Conservation (phyloP, 306 rosid genomes). For the Dryas octopetala region DNA sequence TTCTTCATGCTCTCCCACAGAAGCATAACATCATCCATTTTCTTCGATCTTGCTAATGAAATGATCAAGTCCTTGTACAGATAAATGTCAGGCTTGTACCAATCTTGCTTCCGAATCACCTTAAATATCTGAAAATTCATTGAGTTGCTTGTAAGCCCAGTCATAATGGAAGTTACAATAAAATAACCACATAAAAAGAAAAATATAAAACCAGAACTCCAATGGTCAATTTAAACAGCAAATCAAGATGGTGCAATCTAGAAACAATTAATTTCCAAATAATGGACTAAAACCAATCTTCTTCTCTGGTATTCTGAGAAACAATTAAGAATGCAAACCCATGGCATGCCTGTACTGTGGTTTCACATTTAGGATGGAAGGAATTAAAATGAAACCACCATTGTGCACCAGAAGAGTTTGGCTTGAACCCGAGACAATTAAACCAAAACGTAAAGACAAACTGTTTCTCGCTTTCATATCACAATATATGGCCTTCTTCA, state of each 20-base stretch:
- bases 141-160: constrained; percentile 31
- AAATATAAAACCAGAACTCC: not conserved
- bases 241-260: not conserved
- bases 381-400: not conserved
- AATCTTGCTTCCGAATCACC: constrained; percentile 78
- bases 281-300: not conserved
- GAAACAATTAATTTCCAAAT: not conserved
- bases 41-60: constrained; percentile 65
- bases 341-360: not conserved
- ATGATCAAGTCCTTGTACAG: constrained; percentile 81
- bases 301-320: not conserved
- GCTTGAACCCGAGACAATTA: not conserved
- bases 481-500: not conserved
- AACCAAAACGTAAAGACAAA: not conserved
- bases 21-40: constrained; percentile 76
- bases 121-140: constrained; percentile 57
- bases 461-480: not conserved
- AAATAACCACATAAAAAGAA: not conserved
- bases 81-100: constrained; percentile 76
- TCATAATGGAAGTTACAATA: constrained; percentile 2
- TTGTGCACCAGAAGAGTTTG: not conserved
- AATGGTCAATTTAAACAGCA: not conserved
- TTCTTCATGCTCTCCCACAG: constrained; percentile 80
- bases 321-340: constrained; percentile 3
- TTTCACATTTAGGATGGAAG: not conserved